These are phyloP conservation scores for Penicillium arizonense DNA, from an alignment of 495 filamentous ascomycete species.

Conservation along the genomic window DNA sequence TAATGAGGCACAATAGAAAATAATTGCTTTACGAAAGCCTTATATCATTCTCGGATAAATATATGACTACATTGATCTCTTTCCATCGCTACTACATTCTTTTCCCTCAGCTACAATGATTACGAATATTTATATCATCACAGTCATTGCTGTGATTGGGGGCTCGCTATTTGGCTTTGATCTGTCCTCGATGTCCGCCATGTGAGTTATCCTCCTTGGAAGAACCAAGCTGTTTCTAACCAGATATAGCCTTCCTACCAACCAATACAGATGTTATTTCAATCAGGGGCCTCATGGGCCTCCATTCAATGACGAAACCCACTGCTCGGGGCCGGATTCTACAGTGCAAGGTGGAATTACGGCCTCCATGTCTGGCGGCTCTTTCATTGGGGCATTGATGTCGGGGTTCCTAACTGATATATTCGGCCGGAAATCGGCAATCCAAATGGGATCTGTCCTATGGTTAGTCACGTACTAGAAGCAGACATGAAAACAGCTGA, in stretches of 20 bases:
- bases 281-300: conserved; percentile 40
- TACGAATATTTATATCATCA: conserved; percentile 67
- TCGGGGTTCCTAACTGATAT: conserved; percentile 67
- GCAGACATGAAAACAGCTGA: not conserved
- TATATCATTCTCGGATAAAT: no score
- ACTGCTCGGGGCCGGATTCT: conserved; percentile 48
- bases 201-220: no score
- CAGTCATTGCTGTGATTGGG: conserved; percentile 73
- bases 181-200: conserved; percentile 76
- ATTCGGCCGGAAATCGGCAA: conserved; percentile 64
- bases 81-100: no score
- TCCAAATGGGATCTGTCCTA: conserved; percentile 61
- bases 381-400: conserved; percentile 67
- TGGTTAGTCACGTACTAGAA: conserved; percentile 48
- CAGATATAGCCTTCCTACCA: no score
- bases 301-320: conserved; percentile 17
- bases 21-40: no score
- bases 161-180: conserved; percentile 83
- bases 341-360: conserved; percentile 59
- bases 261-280: conserved; percentile 61
- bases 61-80: no score
- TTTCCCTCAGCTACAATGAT: no score
- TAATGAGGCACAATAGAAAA: no score
- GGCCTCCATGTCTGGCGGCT: conserved; percentile 72
- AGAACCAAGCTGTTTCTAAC: no score